A percentile compares a stretch with the other conserved stretches of the same genome.
Evolutionary conservation across 2,329 filamentous ascomycete species (phyloP).

Genomic region (Stachybotrys chlorohalonatus): DNA sequence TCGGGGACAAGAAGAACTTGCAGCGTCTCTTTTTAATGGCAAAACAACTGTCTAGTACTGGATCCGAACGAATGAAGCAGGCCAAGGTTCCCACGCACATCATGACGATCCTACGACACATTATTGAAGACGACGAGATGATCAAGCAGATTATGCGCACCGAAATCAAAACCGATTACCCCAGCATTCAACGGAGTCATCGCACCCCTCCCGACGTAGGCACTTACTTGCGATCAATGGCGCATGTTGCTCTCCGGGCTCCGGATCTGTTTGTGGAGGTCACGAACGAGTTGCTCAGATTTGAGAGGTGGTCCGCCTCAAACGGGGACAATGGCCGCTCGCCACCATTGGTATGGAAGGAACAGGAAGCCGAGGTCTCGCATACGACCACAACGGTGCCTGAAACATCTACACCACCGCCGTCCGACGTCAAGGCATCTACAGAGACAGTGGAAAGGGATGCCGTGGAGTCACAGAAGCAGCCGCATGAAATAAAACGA

Average conservation of each 20-base stretch:
- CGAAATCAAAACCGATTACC: slow-evolving; percentile 75
- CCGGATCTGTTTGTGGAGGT: slow-evolving; percentile 82
- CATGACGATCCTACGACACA: slow-evolving; percentile 81
- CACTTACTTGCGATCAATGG: slow-evolving; percentile 66
- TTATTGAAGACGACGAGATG: slow-evolving; percentile 88
- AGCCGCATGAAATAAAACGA: slow-evolving; percentile 59
- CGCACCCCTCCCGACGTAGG: slow-evolving; percentile 57
- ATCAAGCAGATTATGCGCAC: slow-evolving; percentile 86
- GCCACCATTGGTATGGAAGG: slow-evolving; percentile 33
- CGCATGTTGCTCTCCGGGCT: slow-evolving; percentile 69
- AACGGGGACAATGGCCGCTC: slow-evolving; percentile 21
- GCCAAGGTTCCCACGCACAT: slow-evolving; percentile 51
- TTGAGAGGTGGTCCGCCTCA: slow-evolving; percentile 49
- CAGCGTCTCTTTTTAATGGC: slow-evolving; percentile 91
- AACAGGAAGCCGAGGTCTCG: slow-evolving; percentile 11
- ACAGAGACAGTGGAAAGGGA: slow-evolving; percentile 52
- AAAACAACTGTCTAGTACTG: slow-evolving; percentile 76
- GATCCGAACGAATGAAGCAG: slow-evolving; percentile 61
- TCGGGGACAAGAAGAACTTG: slow-evolving; percentile 83
- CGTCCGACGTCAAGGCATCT: slow-evolving; percentile 46
- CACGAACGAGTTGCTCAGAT: slow-evolving; percentile 73
- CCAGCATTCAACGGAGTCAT: slow-evolving; percentile 38
- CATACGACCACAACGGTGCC: background rate
- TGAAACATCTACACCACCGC: background rate
- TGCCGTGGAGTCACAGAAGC: slow-evolving; percentile 56